Conservation (phyloP, 2,329 filamentous ascomycete species). For the Drechslerella dactyloides region DNA sequence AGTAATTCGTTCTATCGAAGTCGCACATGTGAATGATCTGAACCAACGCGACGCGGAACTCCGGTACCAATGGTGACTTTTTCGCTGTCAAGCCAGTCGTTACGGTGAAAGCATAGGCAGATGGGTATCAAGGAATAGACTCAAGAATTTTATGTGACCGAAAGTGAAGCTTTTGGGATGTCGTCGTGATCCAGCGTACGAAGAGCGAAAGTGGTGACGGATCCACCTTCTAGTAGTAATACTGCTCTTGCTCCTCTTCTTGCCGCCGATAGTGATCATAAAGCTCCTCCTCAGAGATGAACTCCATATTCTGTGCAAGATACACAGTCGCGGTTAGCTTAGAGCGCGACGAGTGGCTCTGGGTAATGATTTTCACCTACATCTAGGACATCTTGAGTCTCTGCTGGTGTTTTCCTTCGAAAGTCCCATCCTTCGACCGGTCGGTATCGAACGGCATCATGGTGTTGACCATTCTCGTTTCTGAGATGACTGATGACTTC, state of each 20-base stretch:
- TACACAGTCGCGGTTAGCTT: constrained; percentile 1
- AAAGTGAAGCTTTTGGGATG: background rate
- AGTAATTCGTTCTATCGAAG: constrained; percentile 7
- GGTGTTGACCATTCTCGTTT: constrained; percentile 46
- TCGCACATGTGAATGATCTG: constrained; percentile 15
- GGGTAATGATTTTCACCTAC: constrained; percentile 9
- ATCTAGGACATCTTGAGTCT: constrained; percentile 33
- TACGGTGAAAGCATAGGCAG: constrained; percentile 26
- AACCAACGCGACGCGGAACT: constrained; percentile 25
- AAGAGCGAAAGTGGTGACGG: constrained; percentile 13
- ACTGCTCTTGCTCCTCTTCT: background rate
- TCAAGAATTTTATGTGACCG: background rate
- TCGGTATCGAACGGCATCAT: constrained; percentile 46
- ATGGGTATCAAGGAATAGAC: constrained; percentile 2
- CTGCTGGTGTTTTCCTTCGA: constrained; percentile 20
- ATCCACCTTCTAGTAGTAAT: background rate
- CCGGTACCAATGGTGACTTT: constrained; percentile 31
- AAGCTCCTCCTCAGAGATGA: constrained; percentile 37
- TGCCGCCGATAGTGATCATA: constrained; percentile 2
- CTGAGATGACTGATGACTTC: constrained; percentile 44
- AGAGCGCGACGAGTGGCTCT: too few relatives aligned
- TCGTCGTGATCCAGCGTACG: background rate
- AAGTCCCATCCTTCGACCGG: constrained; percentile 50
- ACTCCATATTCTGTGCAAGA: constrained; percentile 10
- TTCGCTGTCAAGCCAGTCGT: constrained; percentile 13